These are phyloP conservation scores for Ophidiomyces ophidiicola DNA, from an alignment of 2,329 filamentous ascomycete species.

Conservation along the genomic window DNA sequence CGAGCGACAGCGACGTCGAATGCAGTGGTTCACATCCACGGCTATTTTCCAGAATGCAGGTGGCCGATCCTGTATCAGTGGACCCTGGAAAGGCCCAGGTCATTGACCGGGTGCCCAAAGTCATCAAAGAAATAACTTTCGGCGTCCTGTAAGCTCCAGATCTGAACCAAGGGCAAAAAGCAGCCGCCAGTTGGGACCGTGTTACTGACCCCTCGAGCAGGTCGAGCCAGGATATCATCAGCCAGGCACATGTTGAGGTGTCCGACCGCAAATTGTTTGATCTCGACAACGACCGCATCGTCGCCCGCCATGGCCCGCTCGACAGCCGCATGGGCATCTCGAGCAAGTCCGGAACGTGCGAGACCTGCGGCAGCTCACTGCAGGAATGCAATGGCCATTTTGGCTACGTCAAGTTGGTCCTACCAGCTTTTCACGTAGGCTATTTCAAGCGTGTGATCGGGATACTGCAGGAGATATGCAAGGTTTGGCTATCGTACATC, in stretches of 20 bases:
- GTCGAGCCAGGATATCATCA: conserved; percentile 87
- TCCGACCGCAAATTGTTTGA: conserved; percentile 93
- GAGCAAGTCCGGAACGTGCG: conserved; percentile 65
- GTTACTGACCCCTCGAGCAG: conserved; percentile 41
- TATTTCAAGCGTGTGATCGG: conserved; percentile 89
- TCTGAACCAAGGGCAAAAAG: conserved; percentile 5
- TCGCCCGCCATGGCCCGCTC: conserved; percentile 72
- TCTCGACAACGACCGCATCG: conserved; percentile 62
- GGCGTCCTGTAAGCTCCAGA: conserved; percentile 59
- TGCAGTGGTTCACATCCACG: no score
- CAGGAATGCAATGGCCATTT: conserved; percentile 90
- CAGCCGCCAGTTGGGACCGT: no score
- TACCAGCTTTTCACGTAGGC: conserved; percentile 91
- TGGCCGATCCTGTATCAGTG: conserved; percentile 35
- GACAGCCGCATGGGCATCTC: conserved; percentile 83
- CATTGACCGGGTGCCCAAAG: conserved; percentile 75
- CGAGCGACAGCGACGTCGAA: no score
- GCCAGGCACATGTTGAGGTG: conserved; percentile 86
- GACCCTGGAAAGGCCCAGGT: conserved; percentile 67
- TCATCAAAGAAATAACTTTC: conserved; percentile 87
- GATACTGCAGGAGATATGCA: conserved; percentile 92
- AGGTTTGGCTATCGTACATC: conserved; percentile 35
- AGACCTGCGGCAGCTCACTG: conserved; percentile 70
- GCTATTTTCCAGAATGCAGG: conserved; percentile 27
- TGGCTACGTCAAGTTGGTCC: conserved; percentile 76